These are phyloP conservation scores for Ophiostoma pallidulum DNA, from an alignment of 2,329 filamentous ascomycete genomes.

Conservation along the genomic window DNA sequence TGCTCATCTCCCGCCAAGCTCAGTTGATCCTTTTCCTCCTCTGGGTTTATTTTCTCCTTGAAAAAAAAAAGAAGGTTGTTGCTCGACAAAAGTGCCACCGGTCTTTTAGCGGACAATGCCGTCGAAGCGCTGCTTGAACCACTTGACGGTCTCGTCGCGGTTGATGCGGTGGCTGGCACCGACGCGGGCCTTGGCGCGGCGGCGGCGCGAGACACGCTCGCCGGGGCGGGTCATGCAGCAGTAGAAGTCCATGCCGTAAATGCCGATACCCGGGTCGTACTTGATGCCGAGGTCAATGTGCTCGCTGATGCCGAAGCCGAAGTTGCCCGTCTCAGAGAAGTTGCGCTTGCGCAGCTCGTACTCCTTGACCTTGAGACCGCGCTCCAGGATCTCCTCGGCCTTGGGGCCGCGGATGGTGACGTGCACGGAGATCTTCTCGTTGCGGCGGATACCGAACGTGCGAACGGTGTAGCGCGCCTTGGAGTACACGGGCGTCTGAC, in stretches of 20 bases:
- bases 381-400: constrained; percentile 99
- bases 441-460: constrained; percentile 99
- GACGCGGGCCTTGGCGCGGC: constrained; percentile 78
- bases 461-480: constrained; percentile 99
- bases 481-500: constrained; percentile 99
- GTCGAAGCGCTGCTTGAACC: constrained; percentile 87
- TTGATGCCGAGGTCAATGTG: constrained; percentile 99
- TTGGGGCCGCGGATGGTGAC: constrained; percentile 94
- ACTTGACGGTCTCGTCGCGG: constrained; percentile 92
- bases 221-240: constrained; percentile 99
- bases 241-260: constrained; percentile 99
- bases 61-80: too few species aligned
- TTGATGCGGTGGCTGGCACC: constrained; percentile 87
- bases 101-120: constrained; percentile 89
- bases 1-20: constrained; percentile 9
- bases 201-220: constrained; percentile 93
- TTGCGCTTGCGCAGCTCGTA: constrained; percentile 99
- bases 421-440: constrained; percentile 99
- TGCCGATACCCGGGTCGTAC: constrained; percentile 97
- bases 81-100: constrained; percentile 13
- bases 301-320: constrained; percentile 99
- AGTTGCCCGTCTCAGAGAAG: constrained; percentile 99
- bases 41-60: constrained; percentile 18
- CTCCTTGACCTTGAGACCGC: constrained; percentile 99
- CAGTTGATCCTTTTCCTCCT: too few species aligned